Conservation (phyloP, 164 flowering plant genomes). For the Warburgia ugandensis region DNA sequence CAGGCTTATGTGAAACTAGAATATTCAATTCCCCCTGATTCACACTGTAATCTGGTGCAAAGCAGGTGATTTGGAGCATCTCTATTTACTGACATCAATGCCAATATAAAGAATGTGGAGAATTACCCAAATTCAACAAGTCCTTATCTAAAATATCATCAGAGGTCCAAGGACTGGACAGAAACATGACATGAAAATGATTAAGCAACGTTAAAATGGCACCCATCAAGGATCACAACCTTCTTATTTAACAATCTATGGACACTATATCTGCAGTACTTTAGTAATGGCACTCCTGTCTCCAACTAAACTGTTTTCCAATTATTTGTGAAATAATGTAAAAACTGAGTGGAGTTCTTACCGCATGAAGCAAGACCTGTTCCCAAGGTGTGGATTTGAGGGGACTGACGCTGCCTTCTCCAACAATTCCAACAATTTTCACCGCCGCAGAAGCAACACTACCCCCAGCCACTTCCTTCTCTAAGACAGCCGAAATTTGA, state of each 20-base stretch:
- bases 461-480: slow-evolving; percentile 11
- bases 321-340: not conserved
- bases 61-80: too few species aligned
- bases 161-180: too few species aligned
- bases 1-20: too few species aligned
- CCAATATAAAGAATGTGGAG: too few species aligned
- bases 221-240: not conserved
- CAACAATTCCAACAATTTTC: slow-evolving; percentile 62
- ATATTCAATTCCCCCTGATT: too few species aligned
- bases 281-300: not conserved
- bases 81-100: too few species aligned
- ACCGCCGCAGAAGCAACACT: slow-evolving; percentile 24
- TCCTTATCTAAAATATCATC: too few species aligned
- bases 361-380: slow-evolving; percentile 90
- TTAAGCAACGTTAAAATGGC: not conserved
- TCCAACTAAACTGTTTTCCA: not conserved
- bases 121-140: too few species aligned
- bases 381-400: slow-evolving; percentile 63
- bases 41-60: too few species aligned
- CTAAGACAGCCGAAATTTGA: slow-evolving; percentile 26
- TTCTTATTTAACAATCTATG: not conserved
- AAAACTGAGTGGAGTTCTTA: not conserved
- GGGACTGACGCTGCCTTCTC: slow-evolving; percentile 71
- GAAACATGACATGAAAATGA: not conserved
- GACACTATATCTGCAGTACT: not conserved